Percentiles rank a stretch among this genome's conserved stretches.
Evolutionary conservation across 495 filamentous ascomycete genomes (phyloP).

Genomic region (Chaetomium cochliodes): DNA sequence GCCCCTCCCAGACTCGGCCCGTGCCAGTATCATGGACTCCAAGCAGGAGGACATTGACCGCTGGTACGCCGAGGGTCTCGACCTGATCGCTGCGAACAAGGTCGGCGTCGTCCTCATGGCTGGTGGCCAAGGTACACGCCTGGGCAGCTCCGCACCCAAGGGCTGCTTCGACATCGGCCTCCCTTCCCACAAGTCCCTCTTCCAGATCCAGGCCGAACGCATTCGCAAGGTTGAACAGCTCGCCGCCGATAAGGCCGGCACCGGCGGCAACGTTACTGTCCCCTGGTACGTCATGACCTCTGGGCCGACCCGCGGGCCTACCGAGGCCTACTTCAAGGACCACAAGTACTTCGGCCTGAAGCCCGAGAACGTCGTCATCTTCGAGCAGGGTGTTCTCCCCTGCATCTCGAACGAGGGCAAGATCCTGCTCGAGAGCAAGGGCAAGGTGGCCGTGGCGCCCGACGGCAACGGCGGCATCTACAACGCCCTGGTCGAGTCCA

Average conservation of each 20-base stretch:
- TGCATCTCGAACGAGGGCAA: conserved; percentile 98
- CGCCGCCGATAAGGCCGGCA: conserved; percentile 65
- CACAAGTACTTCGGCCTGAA: conserved; percentile 86
- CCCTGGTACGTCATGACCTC: conserved; percentile 99
- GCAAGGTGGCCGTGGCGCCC: conserved; percentile 92
- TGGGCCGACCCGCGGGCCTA: conserved; percentile 88
- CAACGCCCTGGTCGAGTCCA: conserved; percentile 78
- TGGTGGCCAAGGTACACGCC: conserved; percentile 90
- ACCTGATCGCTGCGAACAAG: conserved; percentile 81
- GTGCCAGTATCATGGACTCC: conserved; percentile 89
- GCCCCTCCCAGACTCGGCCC: conserved; percentile 84
- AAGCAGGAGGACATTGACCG: conserved; percentile 70
- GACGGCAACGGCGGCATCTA: conserved; percentile 98
- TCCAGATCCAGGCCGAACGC: conserved; percentile 94
- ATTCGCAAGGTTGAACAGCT: conserved; percentile 84
- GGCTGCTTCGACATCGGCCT: conserved; percentile 95
- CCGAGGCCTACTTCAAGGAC: conserved; percentile 88
- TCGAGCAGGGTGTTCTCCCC: conserved; percentile 95
- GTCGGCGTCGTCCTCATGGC: conserved; percentile 97
- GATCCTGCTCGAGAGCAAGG: conserved; percentile 89
- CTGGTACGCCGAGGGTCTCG: conserved; percentile 84
- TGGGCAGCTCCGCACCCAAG: conserved; percentile 94
- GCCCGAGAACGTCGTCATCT: conserved; percentile 83
- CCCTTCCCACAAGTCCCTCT: conserved; percentile 87
- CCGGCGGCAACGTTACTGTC: conserved; percentile 60